Base-by-base conservation (phyloP, 2,329 filamentous ascomycete species). In the Knufia petricola region DNA sequence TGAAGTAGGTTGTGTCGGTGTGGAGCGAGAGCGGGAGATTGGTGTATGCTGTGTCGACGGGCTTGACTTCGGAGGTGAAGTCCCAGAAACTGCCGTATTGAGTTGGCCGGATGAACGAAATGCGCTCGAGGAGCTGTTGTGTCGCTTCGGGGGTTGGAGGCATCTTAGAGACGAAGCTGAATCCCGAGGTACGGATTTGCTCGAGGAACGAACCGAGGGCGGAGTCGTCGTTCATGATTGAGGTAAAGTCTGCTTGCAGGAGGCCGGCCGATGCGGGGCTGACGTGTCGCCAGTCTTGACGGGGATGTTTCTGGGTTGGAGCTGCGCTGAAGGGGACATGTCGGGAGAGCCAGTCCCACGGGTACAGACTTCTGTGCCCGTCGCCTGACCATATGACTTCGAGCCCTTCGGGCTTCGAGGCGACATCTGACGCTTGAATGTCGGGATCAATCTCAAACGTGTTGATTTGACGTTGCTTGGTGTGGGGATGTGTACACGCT, bases 1-100 rank as follows among this genome's bases (percentile, higher is more conserved):
- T 88, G 68, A 96, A 96, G 66, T 98, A 96, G 1, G 90, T 95
- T 4, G 80, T 96, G 67, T 98, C 92, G 1, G 90, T 96, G 66
- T 98, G 92, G 1, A 85, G 83, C 17, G 81, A 79, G 2, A 98
- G 77, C 1, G 82, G 81, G 44, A 92, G 74, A 59, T 84, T 87
- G 1, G 90, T 95, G 69, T 96, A 98, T 2, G 88, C 88, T 1
- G 86, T 94, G 61, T 95, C 88, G 55, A 89, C 89, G 61, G 84
- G 84, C 23, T 87, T 83, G 20, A 95, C 76, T 64, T 95, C 85
- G 3, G 89, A 84, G 1, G 86, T 85, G 65, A 96, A 96, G 66
- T 95, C 90, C 71, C 82, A 85, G 65, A 85, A 85, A 23, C 76
- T 81, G 70, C 87, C 90, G 65, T 96, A 98, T 63, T 96, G 92